Base-by-base conservation (phyloP, 176 grass and related monocot genomes). In the Raddia guianensis region DNA sequence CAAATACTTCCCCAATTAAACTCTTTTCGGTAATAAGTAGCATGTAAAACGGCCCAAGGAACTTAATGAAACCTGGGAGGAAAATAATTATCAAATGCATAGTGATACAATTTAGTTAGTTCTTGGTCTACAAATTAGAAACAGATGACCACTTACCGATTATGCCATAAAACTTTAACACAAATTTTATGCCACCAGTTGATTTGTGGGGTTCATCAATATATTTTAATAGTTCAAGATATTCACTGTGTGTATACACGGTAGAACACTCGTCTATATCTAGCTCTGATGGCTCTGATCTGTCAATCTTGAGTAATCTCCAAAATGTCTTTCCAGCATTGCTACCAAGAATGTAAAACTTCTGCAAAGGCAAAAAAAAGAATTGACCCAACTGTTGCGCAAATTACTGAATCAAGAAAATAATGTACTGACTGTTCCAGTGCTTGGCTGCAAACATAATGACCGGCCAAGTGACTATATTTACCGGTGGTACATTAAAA, bases 31-130 rank as follows among this genome's bases (percentile, higher is more conserved):
- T 98, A 78, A 98, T 89, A 78, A 98, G 82, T 81, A 95, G 64
- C 92, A 98, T 98, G 71, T 98, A 98, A 77, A 87, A 98, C 19
- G 95, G 92, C 34, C 92, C 95, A 70, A 95, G 81, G 12, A 98
- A 95, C 56, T 91, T 98, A 33, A 98, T 83, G 73, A 94, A 95
- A 87, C 95, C 95, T 98, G 82, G 14, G n/a, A 46, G 69, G 7
- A 62, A 65, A 69, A 53, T 27, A 9, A 20, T 44, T 47, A 84
- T 64, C 19, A 86, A 84, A 80, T 61, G 46, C 4, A 82, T 16
- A 54, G 32, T 2, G 3, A 62, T 70, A 49, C 7, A 52, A 55
- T 14, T 70, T 78, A 71, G 66, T 49, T 55, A 2, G 10, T 21
- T 35, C 9, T 34, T 15, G 27, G 18, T 42, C 64, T 72, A 15